Evolutionary conservation across 2,329 filamentous ascomycete genomes (phyloP).

Genomic region (Beauveria rudraprayagi): DNA sequence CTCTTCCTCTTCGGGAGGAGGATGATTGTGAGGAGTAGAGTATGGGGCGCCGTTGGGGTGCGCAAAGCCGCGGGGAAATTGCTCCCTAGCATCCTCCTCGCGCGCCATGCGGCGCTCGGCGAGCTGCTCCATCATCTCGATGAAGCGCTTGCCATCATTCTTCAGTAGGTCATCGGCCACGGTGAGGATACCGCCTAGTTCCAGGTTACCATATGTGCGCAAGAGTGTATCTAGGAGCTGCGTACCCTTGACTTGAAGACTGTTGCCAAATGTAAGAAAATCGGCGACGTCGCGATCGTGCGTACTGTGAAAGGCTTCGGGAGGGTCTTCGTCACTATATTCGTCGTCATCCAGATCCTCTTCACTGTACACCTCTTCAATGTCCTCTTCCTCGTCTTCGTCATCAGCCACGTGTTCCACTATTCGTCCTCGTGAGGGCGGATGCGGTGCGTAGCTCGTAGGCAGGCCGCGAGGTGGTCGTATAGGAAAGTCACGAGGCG

Average conservation of each 20-base stretch:
- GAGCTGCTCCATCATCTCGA: conserved; percentile 99
- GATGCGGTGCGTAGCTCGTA: conserved; percentile 53
- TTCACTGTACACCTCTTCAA: conserved; percentile 41
- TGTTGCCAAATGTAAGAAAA: conserved; percentile 97
- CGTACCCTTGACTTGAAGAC: conserved; percentile 83
- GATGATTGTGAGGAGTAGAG: conserved; percentile 58
- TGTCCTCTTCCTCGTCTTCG: conserved; percentile 44
- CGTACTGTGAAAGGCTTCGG: conserved; percentile 58
- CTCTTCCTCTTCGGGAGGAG: conserved; percentile 67
- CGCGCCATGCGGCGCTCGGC: conserved; percentile 95
- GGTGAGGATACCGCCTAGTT: conserved; percentile 88
- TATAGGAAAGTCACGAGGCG: conserved; percentile 53
- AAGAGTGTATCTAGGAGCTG: conserved; percentile 37
- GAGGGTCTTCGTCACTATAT: conserved; percentile 57
- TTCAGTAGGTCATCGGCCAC: conserved; percentile 97
- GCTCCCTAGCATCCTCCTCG: conserved; percentile 71
- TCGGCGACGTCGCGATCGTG: conserved; percentile 64
- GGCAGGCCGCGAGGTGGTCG: conserved; percentile 51
- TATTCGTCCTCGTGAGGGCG: conserved; percentile 68
- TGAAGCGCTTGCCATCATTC: conserved; percentile 98
- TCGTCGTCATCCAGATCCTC: conserved; percentile 52
- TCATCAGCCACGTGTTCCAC: conserved; percentile 55
- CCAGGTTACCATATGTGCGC: conserved; percentile 39
- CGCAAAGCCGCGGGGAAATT: conserved; percentile 51
- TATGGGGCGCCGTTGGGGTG: conserved; percentile 52